Evolutionary conservation across 495 filamentous ascomycete genomes (phyloP).

Genomic region (Penicillium manginii): DNA sequence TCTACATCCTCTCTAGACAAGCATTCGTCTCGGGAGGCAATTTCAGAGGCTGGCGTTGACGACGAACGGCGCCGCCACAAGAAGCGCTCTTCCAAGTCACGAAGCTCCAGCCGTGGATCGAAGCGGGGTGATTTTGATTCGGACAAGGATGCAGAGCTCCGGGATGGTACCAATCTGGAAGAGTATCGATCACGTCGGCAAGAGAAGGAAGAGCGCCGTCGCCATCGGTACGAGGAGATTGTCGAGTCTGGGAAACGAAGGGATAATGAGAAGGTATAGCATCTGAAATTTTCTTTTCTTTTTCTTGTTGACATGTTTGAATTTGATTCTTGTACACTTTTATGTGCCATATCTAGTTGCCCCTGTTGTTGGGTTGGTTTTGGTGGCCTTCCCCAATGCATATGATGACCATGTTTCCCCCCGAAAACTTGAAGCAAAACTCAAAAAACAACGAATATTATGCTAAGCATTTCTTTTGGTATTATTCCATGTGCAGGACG

Average conservation of each 20-base stretch:
- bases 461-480: slow-evolving; percentile 43
- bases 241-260: slow-evolving; percentile 37
- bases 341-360: slow-evolving; percentile 39
- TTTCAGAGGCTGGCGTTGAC: slow-evolving; percentile 44
- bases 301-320: slow-evolving; percentile 29
- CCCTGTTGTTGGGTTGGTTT: slow-evolving; percentile 20
- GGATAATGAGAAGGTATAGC: slow-evolving; percentile 53
- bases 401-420: slow-evolving; percentile 22
- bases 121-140: slow-evolving; percentile 33
- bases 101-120: slow-evolving; percentile 40
- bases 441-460: slow-evolving; percentile 26
- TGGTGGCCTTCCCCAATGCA: slow-evolving; percentile 11
- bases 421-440: slow-evolving; percentile 15
- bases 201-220: slow-evolving; percentile 45
- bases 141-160: slow-evolving; percentile 25
- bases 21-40: slow-evolving; percentile 38
- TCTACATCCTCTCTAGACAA: slow-evolving; percentile 42
- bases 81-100: slow-evolving; percentile 41
- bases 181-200: slow-evolving; percentile 42
- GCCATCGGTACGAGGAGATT: slow-evolving; percentile 44
- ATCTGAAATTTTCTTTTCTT: slow-evolving; percentile 39
- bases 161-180: slow-evolving; percentile 39
- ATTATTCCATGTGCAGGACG: slow-evolving; percentile 46
- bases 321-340: slow-evolving; percentile 28
- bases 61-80: slow-evolving; percentile 50